These are phyloP conservation scores for Echinosophora koreensis DNA, from an alignment of 306 rosid genomes.

Conservation along the genomic window DNA sequence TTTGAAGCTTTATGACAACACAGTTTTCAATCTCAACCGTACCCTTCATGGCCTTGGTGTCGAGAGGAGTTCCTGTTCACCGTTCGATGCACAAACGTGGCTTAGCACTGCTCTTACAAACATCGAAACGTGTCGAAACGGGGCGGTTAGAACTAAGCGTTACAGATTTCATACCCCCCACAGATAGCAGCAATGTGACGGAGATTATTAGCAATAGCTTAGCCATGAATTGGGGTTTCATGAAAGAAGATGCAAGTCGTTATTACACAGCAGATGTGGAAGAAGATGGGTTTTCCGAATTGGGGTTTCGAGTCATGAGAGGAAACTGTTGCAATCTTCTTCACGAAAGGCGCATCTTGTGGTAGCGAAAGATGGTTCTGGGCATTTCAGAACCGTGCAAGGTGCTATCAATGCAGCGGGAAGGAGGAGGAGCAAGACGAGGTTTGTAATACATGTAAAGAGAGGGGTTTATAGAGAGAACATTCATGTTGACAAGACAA, in stretches of 20 bases:
- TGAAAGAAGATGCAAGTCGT: conserved; percentile 21
- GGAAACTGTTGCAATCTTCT: conserved; percentile 58
- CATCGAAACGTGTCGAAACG: conserved; percentile 63
- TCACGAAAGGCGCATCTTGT: conserved; percentile 58
- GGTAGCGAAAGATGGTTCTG: conserved; percentile 92
- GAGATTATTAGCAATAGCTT: conserved; percentile 77
- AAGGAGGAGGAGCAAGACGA: conserved; percentile 52
- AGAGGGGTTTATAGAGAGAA: conserved; percentile 84
- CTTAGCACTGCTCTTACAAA: conserved; percentile 89
- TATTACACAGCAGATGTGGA: background rate
- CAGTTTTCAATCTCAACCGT: conserved; percentile 67
- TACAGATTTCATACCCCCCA: conserved; percentile 48
- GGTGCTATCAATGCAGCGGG: conserved; percentile 73
- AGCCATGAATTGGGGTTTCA: conserved; percentile 61
- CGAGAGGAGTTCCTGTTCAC: conserved; percentile 47
- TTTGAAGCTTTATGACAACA: conserved; percentile 67
- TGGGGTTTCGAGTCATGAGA: conserved; percentile 66
- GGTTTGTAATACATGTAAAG: conserved; percentile 75
- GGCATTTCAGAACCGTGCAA: conserved; percentile 73
- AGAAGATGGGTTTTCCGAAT: conserved; percentile 51
- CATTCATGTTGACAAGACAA: conserved; percentile 63
- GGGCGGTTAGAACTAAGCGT: conserved; percentile 65
- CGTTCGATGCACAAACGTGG: conserved; percentile 89
- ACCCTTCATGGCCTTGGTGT: conserved; percentile 54
- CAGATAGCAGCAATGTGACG: conserved; percentile 56